Conservation (phyloP, 2,329 filamentous ascomycete genomes). For the Talaromyces atroroseus region DNA sequence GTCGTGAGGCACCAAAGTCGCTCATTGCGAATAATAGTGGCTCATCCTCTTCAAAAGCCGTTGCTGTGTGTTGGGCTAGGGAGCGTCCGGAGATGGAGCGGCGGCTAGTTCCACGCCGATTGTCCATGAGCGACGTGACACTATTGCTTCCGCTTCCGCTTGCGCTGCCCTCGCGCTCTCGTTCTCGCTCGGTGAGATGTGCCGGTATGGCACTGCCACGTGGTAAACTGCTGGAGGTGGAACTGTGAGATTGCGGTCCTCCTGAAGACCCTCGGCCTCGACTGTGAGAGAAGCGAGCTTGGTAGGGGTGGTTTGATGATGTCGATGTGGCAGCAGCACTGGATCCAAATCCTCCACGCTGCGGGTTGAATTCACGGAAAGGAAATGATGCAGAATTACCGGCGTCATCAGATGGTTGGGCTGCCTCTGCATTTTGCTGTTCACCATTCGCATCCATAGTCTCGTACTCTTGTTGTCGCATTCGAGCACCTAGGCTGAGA, state of each 20-base stretch:
- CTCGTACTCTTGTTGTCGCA: slow-evolving; percentile 31
- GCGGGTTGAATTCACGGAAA: slow-evolving; percentile 18
- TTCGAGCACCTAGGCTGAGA: slow-evolving; percentile 26
- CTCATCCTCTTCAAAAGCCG: slow-evolving; percentile 38
- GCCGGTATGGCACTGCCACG: slow-evolving; percentile 29
- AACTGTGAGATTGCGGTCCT: slow-evolving; percentile 34
- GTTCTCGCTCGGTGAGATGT: slow-evolving; percentile 31
- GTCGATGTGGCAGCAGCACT: slow-evolving; percentile 23
- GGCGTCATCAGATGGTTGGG: slow-evolving; percentile 19
- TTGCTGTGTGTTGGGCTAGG: slow-evolving; percentile 22
- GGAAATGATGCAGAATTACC: slow-evolving; percentile 15
- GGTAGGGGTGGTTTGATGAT: slow-evolving; percentile 31
- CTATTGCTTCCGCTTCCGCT: slow-evolving; percentile 40
- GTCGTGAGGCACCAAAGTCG: slow-evolving; percentile 38
- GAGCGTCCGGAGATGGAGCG: slow-evolving; percentile 31
- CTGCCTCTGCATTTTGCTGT: slow-evolving; percentile 17
- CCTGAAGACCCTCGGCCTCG: slow-evolving; percentile 35
- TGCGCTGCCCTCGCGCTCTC: slow-evolving; percentile 33
- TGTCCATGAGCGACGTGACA: slow-evolving; percentile 29
- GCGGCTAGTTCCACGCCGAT: slow-evolving; percentile 30
- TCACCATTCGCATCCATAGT: slow-evolving; percentile 18
- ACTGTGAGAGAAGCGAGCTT: slow-evolving; percentile 32
- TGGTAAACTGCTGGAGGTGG: slow-evolving; percentile 36
- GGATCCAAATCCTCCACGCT: slow-evolving; percentile 20
- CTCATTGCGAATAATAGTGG: slow-evolving; percentile 44